phyloP scores from a whole-genome alignment of 495 filamentous ascomycete species.

The Tuber brumale region DNA sequence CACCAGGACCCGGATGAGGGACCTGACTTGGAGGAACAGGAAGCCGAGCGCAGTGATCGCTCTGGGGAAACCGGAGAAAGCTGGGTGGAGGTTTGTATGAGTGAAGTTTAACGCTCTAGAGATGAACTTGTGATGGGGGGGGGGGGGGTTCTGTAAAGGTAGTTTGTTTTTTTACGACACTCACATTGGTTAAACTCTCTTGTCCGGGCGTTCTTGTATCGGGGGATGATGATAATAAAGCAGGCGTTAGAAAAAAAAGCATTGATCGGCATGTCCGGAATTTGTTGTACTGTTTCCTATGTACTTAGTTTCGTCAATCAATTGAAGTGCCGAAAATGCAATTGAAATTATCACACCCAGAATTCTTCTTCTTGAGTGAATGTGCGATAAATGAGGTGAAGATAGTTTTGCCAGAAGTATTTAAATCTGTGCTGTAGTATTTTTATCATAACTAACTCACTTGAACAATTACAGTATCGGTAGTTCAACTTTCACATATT shows the following conservation, averaged over 20 bases:
- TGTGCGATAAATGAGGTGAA: not conserved
- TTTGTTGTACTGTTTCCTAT: not conserved
- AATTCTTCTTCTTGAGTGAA: not conserved
- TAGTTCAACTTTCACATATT: not conserved
- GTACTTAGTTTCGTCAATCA: not conserved
- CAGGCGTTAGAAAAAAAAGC: not conserved
- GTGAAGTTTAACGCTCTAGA: not conserved
- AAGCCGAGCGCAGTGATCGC: not conserved
- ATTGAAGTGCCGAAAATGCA: not conserved
- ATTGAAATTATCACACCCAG: not conserved
- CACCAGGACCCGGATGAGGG: not conserved
- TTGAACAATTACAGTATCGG: not conserved
- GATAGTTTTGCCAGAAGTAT: not conserved
- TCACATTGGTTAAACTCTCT: not conserved
- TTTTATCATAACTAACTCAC: not conserved
- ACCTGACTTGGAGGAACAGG: not conserved
- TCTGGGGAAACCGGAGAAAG: too few relatives aligned
- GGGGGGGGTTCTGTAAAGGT: not conserved
- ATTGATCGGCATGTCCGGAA: not conserved
- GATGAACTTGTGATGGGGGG: not conserved
- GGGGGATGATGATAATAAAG: not conserved
- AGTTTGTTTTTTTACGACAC: not conserved
- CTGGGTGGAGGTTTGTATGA: not conserved
- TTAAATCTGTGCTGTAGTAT: not conserved
- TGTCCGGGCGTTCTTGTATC: not conserved